A percentile compares a stretch with the other conserved stretches of the same genome.
phyloP scores from a whole-genome alignment of 805 yeast species.

The Wickerhamomyces chambardii region DNA sequence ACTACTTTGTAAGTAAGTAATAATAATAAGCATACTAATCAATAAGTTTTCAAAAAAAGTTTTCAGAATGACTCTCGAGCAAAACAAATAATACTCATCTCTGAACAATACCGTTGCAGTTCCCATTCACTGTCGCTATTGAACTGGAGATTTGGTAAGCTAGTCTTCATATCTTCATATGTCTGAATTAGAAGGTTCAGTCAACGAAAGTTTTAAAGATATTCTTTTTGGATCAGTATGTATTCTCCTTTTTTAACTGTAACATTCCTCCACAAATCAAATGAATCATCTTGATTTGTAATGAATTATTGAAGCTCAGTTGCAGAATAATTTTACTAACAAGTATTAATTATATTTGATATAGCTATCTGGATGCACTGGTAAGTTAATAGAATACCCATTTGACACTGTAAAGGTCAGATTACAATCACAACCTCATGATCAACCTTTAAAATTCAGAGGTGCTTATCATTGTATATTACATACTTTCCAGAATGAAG shows the following conservation, averaged over 20 bases:
- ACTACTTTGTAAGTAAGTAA: no score
- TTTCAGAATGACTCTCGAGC: no score
- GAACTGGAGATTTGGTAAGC: no score
- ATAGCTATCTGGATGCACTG: conserved; percentile 61
- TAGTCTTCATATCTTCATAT: no score
- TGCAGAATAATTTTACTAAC: not conserved
- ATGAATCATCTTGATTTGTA: no score
- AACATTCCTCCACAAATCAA: no score
- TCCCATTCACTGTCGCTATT: no score
- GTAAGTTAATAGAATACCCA: conserved; percentile 83
- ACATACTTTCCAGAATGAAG: conserved; percentile 59
- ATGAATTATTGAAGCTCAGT: no score
- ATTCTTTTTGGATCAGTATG: conserved; percentile 26
- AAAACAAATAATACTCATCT: no score
- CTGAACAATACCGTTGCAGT: no score
- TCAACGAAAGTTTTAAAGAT: conserved; percentile 21
- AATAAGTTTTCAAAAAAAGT: no score
- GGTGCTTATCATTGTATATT: conserved; percentile 61
- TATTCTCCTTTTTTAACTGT: not conserved
- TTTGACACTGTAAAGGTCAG: conserved; percentile 91
- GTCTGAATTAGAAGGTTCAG: conserved; percentile 1
- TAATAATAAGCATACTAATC: no score
- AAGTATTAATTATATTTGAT: not conserved
- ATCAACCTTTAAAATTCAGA: conserved; percentile 32
- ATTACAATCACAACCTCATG: conserved; percentile 65